These are phyloP conservation scores for Penicillium silybi DNA, from an alignment of 495 filamentous ascomycete genomes.

Conservation along the genomic window DNA sequence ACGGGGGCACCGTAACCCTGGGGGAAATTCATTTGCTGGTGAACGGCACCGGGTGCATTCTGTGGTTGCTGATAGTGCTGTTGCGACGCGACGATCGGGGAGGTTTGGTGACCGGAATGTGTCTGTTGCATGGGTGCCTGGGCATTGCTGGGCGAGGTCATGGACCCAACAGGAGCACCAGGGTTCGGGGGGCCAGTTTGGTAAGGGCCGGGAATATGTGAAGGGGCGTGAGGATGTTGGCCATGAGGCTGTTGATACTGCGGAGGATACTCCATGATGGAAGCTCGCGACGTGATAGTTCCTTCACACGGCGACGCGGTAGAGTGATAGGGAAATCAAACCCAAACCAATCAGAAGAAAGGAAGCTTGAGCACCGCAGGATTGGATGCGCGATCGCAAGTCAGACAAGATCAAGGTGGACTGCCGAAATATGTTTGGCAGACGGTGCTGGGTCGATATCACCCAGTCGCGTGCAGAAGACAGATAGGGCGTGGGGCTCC, in stretches of 20 bases:
- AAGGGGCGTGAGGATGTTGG: constrained; percentile 50
- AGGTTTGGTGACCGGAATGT: constrained; percentile 48
- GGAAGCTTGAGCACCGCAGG: neutral
- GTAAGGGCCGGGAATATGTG: constrained; percentile 49
- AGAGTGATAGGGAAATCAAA: constrained; percentile 19
- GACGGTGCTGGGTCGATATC: constrained; percentile 23
- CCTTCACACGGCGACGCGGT: constrained; percentile 30
- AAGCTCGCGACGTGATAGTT: constrained; percentile 11
- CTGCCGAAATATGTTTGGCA: constrained; percentile 23
- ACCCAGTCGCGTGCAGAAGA: constrained; percentile 24
- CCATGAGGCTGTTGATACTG: constrained; percentile 55
- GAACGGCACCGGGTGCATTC: constrained; percentile 42
- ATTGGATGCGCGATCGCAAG: constrained; percentile 4
- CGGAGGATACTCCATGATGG: constrained; percentile 52
- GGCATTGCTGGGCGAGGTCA: constrained; percentile 50
- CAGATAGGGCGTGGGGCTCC: constrained; percentile 7
- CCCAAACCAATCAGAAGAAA: constrained; percentile 14
- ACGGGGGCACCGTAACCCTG: constrained; percentile 47
- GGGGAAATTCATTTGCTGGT: constrained; percentile 52
- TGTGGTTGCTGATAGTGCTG: constrained; percentile 48
- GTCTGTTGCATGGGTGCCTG: constrained; percentile 49
- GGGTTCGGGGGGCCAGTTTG: constrained; percentile 45
- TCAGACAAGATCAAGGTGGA: constrained; percentile 8
- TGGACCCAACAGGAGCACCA: constrained; percentile 43
- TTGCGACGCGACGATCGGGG: constrained; percentile 52